Base-by-base conservation (phyloP, 176 grass and related monocot species). In the Saccharum officinarum region DNA sequence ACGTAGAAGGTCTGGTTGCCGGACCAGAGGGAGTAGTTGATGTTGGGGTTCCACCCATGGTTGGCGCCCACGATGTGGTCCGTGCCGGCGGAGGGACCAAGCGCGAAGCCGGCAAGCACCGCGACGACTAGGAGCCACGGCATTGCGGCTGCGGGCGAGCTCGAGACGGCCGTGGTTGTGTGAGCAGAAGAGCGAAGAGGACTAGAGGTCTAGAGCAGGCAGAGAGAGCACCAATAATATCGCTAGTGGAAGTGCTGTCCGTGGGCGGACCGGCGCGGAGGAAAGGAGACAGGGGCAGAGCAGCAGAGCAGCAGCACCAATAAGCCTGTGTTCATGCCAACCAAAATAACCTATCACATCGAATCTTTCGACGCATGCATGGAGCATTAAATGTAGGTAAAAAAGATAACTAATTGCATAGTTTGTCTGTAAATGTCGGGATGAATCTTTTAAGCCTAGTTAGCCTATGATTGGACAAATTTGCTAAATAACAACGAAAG, bases 41-140 rank as follows among this genome's bases (percentile, higher is more conserved):
- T 91, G 96, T 95, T 93, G 65, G 96, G 93, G 88, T 98, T 98
- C 93, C 96, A 98, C 31, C 92, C 93, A 83, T 71, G 93, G 86
- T 94, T 82, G 57, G 49, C 91, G 37, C 93, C 93, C 47, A 98
- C 93, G 83, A 94, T 95, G 89, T 98, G 96, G 86, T 98, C 93
- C 14, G 96, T 92, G 63, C 86, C 93, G 49, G 77, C 73, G 67
- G 75, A 23, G 41, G 60, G 83, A 10, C 64, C 67, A 20, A 55
- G 18, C 4, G 63, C 65, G 37, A 67, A 68, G 37, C 41, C 80
- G 12, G 79, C 54, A 47, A 75, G 30, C 36, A 84, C 62, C 25
- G 78, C 81, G 37, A 73, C 55, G 34, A 81, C 72, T 12, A 85
- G 17, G 31, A 84, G 77, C 70, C 11, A 28, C 61, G 89, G 57